phyloP scores from a whole-genome alignment of 495 filamentous ascomycete species.

The Daldinia grandis region DNA sequence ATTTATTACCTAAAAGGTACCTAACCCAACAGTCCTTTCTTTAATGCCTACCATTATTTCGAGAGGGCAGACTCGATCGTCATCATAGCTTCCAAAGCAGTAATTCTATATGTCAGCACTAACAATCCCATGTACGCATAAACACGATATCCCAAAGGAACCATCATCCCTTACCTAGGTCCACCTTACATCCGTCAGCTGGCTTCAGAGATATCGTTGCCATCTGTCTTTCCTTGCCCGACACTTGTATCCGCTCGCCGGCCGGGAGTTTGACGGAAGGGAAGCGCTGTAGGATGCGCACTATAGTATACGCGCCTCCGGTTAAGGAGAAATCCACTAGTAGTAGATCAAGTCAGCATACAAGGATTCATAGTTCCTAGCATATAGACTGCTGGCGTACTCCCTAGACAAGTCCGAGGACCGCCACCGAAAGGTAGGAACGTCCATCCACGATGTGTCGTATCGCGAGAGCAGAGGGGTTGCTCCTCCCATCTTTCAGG shows the following conservation, averaged over 20 bases:
- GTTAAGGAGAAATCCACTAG: conserved; percentile 40
- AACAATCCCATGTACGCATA: background rate
- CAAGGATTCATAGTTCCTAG: background rate
- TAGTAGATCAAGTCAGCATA: conserved; percentile 10
- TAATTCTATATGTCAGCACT: background rate
- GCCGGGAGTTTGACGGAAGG: conserved; percentile 24
- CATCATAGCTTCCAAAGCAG: background rate
- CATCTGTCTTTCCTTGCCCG: conserved; percentile 31
- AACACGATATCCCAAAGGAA: background rate
- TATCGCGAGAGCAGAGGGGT: background rate
- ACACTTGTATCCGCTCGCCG: conserved; percentile 23
- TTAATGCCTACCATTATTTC: too few species aligned
- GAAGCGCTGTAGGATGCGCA: conserved; percentile 49
- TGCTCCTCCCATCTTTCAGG: conserved; percentile 64
- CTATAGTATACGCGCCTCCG: conserved; percentile 47
- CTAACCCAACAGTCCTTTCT: too few species aligned
- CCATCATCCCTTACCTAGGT: conserved; percentile 15
- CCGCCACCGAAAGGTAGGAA: conserved; percentile 32
- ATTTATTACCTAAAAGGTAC: too few species aligned
- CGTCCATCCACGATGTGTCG: conserved; percentile 23
- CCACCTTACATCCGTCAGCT: conserved; percentile 30
- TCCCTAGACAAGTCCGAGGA: conserved; percentile 6
- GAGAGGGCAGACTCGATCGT: background rate
- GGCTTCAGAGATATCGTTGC: conserved; percentile 32
- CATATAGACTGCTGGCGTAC: background rate